Base-by-base conservation (phyloP, 306 rosid species). In the Inga leiocalycina region DNA sequence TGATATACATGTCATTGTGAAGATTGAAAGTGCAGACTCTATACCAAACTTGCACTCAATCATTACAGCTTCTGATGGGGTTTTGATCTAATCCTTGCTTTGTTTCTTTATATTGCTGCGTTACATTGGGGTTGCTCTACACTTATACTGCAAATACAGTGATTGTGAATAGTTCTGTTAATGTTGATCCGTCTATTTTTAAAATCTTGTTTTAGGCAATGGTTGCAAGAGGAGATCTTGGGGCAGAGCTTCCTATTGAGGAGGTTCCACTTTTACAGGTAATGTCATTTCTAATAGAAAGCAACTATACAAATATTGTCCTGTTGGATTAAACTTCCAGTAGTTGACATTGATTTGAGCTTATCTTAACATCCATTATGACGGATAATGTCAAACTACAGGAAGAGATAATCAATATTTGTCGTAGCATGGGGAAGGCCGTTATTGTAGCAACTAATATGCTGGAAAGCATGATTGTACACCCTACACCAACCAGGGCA, bases 381-480 rank as follows among this genome's bases (percentile, higher is more conserved):
- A 71, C 44, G 51, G 54, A 71, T 64, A 76, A 71, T 62, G 32
- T 73, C 10, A 12, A 68, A 49, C 75, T 84, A 77, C 78, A 97
- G 99, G 99, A 97, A 86, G 98, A 96, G 93, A 96, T 96, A 69
- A 96, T 96, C 82, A 87, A 79, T 81, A 84, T 91, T 77, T 96
- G 98, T 64, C 97, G 97, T 78, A 91, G 99, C 95, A 96, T 96
- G 99, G 99, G 99, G 82, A 96, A 96, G 83, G 97, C 97, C 67
- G 99, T 96, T 78, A 96, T 96, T 87, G 99, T 96, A 67, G 99
- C 99, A 48, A 96, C 99, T 57, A 96, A 96, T 81, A 96, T 96
- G 99, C 89, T 96, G 71, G 99, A 96, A 90, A 96, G 99, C 94
- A 96, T 96, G 99, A 96, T 96, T 85, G 97, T 96, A 80, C 99